A percentile compares a stretch with the other conserved stretches of the same genome.
These are phyloP conservation scores for Nothophoma quercina DNA, from an alignment of 2,329 filamentous ascomycete species.

Conservation along the genomic window DNA sequence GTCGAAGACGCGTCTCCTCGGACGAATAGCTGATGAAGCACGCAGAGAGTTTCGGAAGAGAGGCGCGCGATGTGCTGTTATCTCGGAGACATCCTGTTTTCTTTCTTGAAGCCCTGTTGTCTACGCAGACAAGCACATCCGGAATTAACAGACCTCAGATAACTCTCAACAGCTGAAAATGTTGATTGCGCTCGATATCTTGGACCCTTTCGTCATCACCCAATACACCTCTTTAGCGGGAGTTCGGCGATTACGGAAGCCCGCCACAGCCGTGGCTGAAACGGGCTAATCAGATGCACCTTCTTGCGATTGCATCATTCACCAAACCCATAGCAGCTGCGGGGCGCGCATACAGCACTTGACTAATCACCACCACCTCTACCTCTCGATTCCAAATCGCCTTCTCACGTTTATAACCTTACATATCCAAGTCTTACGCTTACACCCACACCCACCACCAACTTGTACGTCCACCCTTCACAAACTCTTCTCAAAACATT, in stretches of 20 bases:
- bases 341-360: conserved; percentile 39
- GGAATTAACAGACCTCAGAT: background rate
- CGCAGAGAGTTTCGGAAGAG: conserved; percentile 17
- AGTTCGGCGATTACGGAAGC: conserved; percentile 21
- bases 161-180: background rate
- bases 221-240: conserved; percentile 14
- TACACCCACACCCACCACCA: background rate
- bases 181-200: background rate
- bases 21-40: conserved; percentile 15
- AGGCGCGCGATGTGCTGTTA: conserved; percentile 6
- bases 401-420: background rate
- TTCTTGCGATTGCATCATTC: conserved; percentile 44
- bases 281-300: conserved; percentile 17
- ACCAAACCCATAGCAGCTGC: conserved; percentile 26
- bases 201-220: conserved; percentile 13
- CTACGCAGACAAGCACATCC: background rate
- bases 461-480: background rate
- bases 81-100: background rate
- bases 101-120: background rate
- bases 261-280: conserved; percentile 20
- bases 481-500: too few relatives aligned
- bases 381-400: conserved; percentile 30
- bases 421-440: conserved; percentile 2
- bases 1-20: conserved; percentile 5
- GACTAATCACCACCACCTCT: conserved; percentile 19